Evolutionary conservation across 75 land plant genomes (phyloP).

Genomic region (Larix kaempferi): DNA sequence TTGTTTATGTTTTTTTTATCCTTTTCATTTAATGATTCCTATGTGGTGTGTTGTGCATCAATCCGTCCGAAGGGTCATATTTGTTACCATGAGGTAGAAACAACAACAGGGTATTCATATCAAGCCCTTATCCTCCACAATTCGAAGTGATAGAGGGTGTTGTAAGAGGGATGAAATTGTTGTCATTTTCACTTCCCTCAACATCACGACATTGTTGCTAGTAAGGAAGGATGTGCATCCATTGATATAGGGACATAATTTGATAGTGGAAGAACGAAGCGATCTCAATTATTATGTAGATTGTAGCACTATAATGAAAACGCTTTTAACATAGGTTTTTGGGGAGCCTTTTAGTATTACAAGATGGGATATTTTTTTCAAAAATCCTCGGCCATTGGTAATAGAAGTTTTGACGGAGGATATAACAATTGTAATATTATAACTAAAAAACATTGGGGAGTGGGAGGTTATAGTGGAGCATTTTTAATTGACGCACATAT

Average conservation of each 20-base stretch:
- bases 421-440: too few relatives aligned
- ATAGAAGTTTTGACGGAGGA: too few relatives aligned
- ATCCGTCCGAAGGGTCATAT: neutral
- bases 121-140: neutral
- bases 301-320: too few relatives aligned
- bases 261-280: neutral
- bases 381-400: too few relatives aligned
- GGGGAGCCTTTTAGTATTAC: too few relatives aligned
- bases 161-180: neutral
- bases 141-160: neutral
- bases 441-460: too few relatives aligned
- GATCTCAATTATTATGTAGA: constrained; percentile 18
- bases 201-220: constrained; percentile 28
- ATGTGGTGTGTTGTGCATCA: neutral
- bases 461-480: too few relatives aligned
- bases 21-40: too few relatives aligned
- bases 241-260: constrained; percentile 15
- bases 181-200: constrained; percentile 15
- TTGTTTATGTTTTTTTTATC: too few relatives aligned
- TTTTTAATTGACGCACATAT: too few relatives aligned
- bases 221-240: constrained; percentile 32
- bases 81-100: neutral
- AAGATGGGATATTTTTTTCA: too few relatives aligned
- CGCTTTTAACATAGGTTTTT: too few relatives aligned
- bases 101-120: neutral